Evolutionary conservation across 345 rosid species (phyloP).

Genomic region (Orychophragmus violaceus): DNA sequence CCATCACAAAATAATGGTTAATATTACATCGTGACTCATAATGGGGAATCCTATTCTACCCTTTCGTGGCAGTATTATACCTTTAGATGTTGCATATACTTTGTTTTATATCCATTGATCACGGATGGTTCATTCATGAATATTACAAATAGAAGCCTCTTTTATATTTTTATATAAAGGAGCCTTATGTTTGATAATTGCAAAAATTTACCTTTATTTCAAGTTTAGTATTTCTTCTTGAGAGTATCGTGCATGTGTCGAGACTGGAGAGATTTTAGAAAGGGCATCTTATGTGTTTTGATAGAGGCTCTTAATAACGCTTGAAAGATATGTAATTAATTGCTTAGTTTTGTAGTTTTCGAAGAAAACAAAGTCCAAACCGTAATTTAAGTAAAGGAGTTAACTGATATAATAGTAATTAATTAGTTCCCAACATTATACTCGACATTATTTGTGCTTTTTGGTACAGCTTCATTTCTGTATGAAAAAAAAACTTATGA

Average conservation of each 20-base stretch:
- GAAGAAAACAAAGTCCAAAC: not conserved
- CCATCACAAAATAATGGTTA: conserved; percentile 23
- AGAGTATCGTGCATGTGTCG: conserved; percentile 10
- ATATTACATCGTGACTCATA: conserved; percentile 20
- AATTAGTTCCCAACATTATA: not conserved
- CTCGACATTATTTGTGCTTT: not conserved
- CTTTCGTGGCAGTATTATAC: conserved; percentile 24
- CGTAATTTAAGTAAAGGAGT: not conserved
- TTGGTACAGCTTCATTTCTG: not conserved
- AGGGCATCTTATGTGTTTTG: conserved; percentile 6
- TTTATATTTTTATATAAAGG: not conserved
- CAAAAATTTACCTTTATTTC: conserved; percentile 5
- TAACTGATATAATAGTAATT: not conserved
- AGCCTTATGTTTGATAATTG: conserved; percentile 9
- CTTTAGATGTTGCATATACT: conserved; percentile 14
- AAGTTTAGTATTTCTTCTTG: conserved; percentile 8
- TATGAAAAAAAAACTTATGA: not conserved
- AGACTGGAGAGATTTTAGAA: conserved; percentile 10
- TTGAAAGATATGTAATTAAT: not conserved
- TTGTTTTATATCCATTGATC: conserved; percentile 21
- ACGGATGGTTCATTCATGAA: conserved; percentile 7
- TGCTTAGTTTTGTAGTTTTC: conserved; percentile 6
- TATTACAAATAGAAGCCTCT: not conserved
- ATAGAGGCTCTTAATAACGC: not conserved
- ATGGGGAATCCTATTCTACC: conserved; percentile 28